Evolutionary conservation across 768 basidiomycete species (phyloP), one percentile per base, ranked within the genome.

Genomic region (Pilatotrama ljubarskyi): DNA sequence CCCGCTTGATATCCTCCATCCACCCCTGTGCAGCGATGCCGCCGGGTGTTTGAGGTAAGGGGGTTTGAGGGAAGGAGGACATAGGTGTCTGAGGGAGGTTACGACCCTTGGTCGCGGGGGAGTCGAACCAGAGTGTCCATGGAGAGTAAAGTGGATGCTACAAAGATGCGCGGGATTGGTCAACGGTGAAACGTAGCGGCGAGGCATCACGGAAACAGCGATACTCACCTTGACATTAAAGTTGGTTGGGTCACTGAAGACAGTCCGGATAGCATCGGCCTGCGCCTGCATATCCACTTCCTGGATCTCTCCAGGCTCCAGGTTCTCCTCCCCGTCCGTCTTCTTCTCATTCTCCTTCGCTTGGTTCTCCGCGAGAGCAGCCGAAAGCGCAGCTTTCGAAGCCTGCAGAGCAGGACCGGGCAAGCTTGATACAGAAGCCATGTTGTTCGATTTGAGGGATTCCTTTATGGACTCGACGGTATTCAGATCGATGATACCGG

Each of bases 51-150:
- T 85, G 84, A 40, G 85, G 83, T 43, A 88, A 73, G 56, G 90
- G 90, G 20, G 91, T 92, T 74, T 91, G 90, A 18, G 90, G 90
- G 51, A 90, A 86, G 41, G 90, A 87, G 61, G 90, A 82, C 49
- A 88, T 74, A 56, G 90, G 90, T 17, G 90, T 93, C 75, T 92
- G 91, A 20, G 91, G 91, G 48, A 93, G 79, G 76, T 92, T 92
- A 54, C 94, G 87, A 56, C 88, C 88, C 76, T 98, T 98, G 32
- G 92, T 93, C 43, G 86, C 82, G 0, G 93, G 93, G 36, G 95
- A 96, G 72, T 98, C 96, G 72, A 98, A 99, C 94, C 94, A 98
- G 26, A 99, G 86, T 7, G 95, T 98, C 95, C 95, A 97, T 9
- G 90, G 81, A 26, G 95, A 94, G 75, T 86, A 96, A 43, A 98